These are phyloP conservation scores for Hsuehochloa calcarea DNA, from an alignment of 176 grass and related monocot species.

Conservation along the genomic window DNA sequence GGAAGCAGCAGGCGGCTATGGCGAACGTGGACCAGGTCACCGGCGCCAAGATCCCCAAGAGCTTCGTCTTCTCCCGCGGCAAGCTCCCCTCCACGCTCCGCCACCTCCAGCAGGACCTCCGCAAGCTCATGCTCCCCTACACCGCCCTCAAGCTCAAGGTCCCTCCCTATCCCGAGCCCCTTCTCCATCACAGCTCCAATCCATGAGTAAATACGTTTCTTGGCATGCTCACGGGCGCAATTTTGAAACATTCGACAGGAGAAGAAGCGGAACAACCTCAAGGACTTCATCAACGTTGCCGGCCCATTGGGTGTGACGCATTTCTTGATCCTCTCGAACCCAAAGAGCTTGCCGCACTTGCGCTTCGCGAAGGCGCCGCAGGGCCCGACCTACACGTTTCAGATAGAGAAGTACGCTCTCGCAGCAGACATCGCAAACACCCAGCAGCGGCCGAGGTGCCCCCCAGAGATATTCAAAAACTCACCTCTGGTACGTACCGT, in stretches of 20 bases:
- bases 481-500: conserved; percentile 44
- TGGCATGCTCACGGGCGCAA: neutral
- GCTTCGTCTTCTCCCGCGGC: conserved; percentile 84
- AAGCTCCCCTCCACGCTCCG: conserved; percentile 72
- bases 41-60: conserved; percentile 85
- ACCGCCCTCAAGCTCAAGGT: conserved; percentile 62
- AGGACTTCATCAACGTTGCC: conserved; percentile 58
- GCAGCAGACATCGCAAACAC: conserved; percentile 53
- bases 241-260: conserved; percentile 36
- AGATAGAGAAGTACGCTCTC: conserved; percentile 55
- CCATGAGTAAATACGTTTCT: neutral
- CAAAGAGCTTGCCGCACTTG: conserved; percentile 54
- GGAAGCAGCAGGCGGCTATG: conserved; percentile 46
- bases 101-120: conserved; percentile 80
- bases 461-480: conserved; percentile 55
- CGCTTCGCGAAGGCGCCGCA: conserved; percentile 43
- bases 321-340: conserved; percentile 66
- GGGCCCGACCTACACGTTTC: conserved; percentile 54
- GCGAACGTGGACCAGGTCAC: conserved; percentile 76
- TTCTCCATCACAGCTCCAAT: neutral
- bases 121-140: conserved; percentile 56
- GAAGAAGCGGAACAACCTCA: conserved; percentile 69
- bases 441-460: conserved; percentile 54
- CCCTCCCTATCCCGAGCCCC: neutral
- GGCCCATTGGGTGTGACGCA: conserved; percentile 62